phyloP scores from a whole-genome alignment of 345 rosid genomes.

The Brassica juncea region DNA sequence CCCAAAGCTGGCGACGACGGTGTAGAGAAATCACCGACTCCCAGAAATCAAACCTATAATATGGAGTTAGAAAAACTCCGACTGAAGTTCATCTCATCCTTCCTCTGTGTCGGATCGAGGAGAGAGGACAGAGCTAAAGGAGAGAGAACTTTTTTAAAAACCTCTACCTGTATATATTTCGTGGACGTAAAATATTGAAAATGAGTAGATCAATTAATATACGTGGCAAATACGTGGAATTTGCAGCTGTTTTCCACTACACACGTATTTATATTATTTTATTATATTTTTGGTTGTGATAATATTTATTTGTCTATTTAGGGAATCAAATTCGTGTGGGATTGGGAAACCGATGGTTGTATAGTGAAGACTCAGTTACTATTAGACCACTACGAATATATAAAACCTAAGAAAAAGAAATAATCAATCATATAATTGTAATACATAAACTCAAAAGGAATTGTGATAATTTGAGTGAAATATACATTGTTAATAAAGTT shows the following conservation, averaged over 20 bases:
- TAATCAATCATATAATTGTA: not conserved
- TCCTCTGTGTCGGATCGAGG: no score
- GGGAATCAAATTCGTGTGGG: not conserved
- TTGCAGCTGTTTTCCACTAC: slow-evolving; percentile 38
- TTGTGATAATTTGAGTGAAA: not conserved
- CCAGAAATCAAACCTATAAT: no score
- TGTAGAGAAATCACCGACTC: no score
- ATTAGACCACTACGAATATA: not conserved
- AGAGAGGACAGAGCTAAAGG: no score
- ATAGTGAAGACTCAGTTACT: not conserved
- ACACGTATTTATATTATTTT: not conserved
- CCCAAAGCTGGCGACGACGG: no score
- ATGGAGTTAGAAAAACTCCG: no score
- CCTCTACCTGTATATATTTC: not conserved
- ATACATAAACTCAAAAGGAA: not conserved
- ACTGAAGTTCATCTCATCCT: no score
- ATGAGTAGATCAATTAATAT: not conserved
- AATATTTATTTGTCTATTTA: slow-evolving; percentile 13
- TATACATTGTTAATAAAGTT: not conserved
- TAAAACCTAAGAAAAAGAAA: not conserved
- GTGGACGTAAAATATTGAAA: not conserved
- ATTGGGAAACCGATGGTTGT: not conserved
- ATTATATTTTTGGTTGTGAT: not conserved
- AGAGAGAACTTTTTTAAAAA: not conserved
- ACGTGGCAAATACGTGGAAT: slow-evolving; percentile 36